Evolutionary conservation across 257 asterid species (phyloP).

Genomic region (Capsicum baccatum): DNA sequence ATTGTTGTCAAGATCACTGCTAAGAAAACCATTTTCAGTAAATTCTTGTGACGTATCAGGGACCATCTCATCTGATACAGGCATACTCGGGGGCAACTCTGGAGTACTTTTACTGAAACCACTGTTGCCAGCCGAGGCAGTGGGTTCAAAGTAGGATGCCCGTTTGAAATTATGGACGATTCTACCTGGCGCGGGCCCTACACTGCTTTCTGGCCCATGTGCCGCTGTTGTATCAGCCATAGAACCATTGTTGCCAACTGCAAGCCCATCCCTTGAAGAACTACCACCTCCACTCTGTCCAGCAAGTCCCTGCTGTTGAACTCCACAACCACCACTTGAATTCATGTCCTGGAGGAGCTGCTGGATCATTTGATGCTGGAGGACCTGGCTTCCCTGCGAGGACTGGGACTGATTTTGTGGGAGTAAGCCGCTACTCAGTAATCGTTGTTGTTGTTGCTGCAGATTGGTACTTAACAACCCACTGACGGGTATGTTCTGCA

Average conservation of each 20-base stretch:
- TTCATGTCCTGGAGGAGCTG: slow-evolving; percentile 68
- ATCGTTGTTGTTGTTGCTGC: slow-evolving; percentile 43
- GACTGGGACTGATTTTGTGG: slow-evolving; percentile 54
- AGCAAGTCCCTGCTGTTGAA: slow-evolving; percentile 43
- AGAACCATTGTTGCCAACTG: slow-evolving; percentile 40
- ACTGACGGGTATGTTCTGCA: slow-evolving; percentile 45
- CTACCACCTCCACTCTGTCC: slow-evolving; percentile 52
- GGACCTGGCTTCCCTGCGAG: slow-evolving; percentile 58
- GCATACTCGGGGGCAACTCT: slow-evolving; percentile 45
- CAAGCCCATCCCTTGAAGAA: slow-evolving; percentile 46
- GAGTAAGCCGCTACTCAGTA: slow-evolving; percentile 43
- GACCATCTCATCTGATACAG: slow-evolving; percentile 61
- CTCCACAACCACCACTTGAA: slow-evolving; percentile 33
- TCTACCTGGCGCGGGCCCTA: slow-evolving; percentile 54
- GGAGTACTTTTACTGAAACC: no score
- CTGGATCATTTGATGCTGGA: slow-evolving; percentile 79
- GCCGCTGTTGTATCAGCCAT: slow-evolving; percentile 23
- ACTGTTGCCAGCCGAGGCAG: no score
- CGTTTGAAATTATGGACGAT: slow-evolving; percentile 31
- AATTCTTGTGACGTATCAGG: slow-evolving; percentile 69
- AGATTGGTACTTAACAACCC: slow-evolving; percentile 46
- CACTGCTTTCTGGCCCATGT: slow-evolving; percentile 42
- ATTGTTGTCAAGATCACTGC: slow-evolving; percentile 69
- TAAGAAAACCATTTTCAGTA: slow-evolving; percentile 71
- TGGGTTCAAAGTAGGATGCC: no score